These are phyloP conservation scores for Alternaria sp. DNA, from an alignment of 2,329 filamentous ascomycete species.

Conservation along the genomic window DNA sequence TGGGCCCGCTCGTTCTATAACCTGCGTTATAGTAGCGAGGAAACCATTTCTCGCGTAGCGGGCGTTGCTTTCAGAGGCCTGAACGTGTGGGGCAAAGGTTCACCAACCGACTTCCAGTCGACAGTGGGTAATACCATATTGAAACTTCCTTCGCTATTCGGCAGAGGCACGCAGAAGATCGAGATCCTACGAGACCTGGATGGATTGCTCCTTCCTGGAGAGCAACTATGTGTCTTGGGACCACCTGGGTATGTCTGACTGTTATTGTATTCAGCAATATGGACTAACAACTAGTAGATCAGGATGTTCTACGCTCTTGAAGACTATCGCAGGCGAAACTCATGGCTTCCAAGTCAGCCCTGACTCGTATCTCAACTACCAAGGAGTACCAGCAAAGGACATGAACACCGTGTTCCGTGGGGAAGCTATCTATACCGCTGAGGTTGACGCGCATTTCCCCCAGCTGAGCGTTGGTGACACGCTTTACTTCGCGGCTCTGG, in stretches of 20 bases:
- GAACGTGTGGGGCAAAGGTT: constrained; percentile 69
- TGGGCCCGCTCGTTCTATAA: constrained; percentile 57
- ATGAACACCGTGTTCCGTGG: constrained; percentile 79
- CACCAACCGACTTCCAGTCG: constrained; percentile 70
- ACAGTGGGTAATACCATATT: constrained; percentile 68
- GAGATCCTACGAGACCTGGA: constrained; percentile 72
- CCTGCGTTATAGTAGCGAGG: constrained; percentile 49
- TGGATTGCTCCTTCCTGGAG: constrained; percentile 69
- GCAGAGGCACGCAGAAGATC: constrained; percentile 59
- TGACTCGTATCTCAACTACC: constrained; percentile 78
- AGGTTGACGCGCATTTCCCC: constrained; percentile 81
- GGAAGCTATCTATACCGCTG: constrained; percentile 83
- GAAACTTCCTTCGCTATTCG: constrained; percentile 61
- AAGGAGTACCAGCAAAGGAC: constrained; percentile 71
- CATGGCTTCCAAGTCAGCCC: constrained; percentile 77
- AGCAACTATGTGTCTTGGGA: constrained; percentile 75
- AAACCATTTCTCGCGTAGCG: constrained; percentile 60
- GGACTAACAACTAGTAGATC: constrained; percentile 34
- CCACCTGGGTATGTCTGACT: constrained; percentile 57
- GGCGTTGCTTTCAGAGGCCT: constrained; percentile 70
- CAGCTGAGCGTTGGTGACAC: constrained; percentile 78
- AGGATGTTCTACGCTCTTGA: constrained; percentile 81
- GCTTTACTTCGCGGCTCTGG: constrained; percentile 71
- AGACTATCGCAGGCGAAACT: constrained; percentile 80
- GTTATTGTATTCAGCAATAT: neutral